Percentiles rank a stretch among this genome's conserved stretches.
These are phyloP conservation scores for Colletotrichum somersetense DNA, from an alignment of 2,329 filamentous ascomycete genomes.

Conservation along the genomic window DNA sequence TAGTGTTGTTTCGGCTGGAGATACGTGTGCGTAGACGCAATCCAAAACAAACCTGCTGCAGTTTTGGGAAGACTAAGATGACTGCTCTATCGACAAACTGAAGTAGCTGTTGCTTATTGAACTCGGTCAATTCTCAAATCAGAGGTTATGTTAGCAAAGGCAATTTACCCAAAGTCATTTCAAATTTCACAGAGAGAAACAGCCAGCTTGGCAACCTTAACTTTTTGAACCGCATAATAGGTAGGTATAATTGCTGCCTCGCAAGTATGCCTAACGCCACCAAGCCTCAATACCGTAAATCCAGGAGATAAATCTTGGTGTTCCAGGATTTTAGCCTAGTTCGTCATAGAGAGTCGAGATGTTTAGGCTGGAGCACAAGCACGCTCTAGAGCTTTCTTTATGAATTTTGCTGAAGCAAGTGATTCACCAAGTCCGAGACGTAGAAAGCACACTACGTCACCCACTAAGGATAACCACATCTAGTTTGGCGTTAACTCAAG, in stretches of 20 bases:
- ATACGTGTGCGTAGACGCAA: too few relatives aligned
- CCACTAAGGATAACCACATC: slow-evolving; percentile 21
- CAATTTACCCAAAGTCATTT: slow-evolving; percentile 23
- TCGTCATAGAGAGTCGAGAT: background rate
- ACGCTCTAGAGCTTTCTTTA: background rate
- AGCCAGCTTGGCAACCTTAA: background rate
- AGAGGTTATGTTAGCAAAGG: too few relatives aligned
- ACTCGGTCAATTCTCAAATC: background rate
- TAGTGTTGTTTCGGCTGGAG: too few relatives aligned
- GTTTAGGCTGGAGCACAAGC: background rate
- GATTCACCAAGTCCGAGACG: slow-evolving; percentile 10
- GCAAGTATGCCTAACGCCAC: slow-evolving; percentile 27
- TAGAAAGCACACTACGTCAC: slow-evolving; percentile 24
- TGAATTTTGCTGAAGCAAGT: background rate
- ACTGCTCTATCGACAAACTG: background rate
- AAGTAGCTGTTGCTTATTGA: background rate
- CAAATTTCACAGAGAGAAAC: background rate
- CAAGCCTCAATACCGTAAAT: slow-evolving; percentile 26
- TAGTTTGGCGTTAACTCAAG: slow-evolving; percentile 9
- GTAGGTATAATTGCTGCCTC: background rate
- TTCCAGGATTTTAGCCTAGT: slow-evolving; percentile 3
- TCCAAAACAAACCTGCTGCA: background rate
- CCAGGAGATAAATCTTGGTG: slow-evolving; percentile 2
- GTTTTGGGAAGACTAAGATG: background rate
- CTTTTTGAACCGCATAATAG: slow-evolving; percentile 14